A percentile compares a stretch with the other conserved stretches of the same genome.
Evolutionary conservation across 495 filamentous ascomycete genomes (phyloP).

Genomic region (Venustampulla echinocandica): DNA sequence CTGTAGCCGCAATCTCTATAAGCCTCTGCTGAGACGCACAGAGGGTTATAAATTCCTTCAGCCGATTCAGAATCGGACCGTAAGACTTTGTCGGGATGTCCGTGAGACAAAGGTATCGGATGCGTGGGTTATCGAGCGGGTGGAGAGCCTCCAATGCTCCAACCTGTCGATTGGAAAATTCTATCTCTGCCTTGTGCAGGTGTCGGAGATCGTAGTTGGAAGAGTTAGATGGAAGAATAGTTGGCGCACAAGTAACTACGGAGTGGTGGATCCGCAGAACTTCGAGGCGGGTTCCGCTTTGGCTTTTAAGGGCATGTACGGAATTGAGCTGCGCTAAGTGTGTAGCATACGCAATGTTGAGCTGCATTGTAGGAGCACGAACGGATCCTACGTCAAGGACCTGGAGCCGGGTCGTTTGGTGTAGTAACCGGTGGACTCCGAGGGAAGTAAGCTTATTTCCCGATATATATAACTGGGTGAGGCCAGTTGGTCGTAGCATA

Average conservation of each 20-base stretch:
- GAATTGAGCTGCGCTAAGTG: background rate
- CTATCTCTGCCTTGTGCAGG: background rate
- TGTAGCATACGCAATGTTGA: background rate
- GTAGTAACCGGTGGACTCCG: constrained; percentile 1
- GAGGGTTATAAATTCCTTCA: constrained; percentile 9
- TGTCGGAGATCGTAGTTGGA: background rate
- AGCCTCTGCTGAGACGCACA: constrained; percentile 11
- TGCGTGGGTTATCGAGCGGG: constrained; percentile 9
- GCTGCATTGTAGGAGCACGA: background rate
- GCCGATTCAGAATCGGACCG: constrained; percentile 2
- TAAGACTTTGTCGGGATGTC: constrained; percentile 12
- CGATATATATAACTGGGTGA: constrained; percentile 19
- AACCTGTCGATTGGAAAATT: background rate
- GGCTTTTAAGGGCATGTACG: background rate
- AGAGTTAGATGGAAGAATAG: background rate
- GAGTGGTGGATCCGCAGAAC: constrained; percentile 20
- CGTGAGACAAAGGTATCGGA: constrained; percentile 13
- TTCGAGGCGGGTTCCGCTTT: background rate
- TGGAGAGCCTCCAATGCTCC: background rate
- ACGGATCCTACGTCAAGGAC: constrained; percentile 16
- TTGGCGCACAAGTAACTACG: constrained; percentile 13
- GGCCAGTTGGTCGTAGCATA: constrained; percentile 7
- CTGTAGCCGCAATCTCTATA: background rate
- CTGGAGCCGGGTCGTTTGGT: constrained; percentile 6
- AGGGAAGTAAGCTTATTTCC: constrained; percentile 14